Evolutionary conservation across 352 stramenopile species (phyloP).

Genomic region (Lagenidium sp.): DNA sequence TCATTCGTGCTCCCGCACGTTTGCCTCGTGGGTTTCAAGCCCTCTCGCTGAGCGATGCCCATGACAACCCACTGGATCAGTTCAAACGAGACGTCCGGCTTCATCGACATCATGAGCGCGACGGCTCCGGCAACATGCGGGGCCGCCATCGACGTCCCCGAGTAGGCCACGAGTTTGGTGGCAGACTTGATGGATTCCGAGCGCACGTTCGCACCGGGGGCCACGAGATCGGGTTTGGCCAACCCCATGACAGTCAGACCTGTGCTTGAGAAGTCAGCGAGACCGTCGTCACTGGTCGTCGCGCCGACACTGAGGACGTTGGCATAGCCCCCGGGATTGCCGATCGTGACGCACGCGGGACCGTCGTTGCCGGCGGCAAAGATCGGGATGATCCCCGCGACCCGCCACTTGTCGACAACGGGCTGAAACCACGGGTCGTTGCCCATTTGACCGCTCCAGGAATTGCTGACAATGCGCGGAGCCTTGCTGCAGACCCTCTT

Average conservation of each 20-base stretch:
- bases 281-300: not conserved
- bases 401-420: not conserved
- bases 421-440: slow-evolving; percentile 5
- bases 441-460: slow-evolving; percentile 5
- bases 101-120: not conserved
- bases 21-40: not conserved
- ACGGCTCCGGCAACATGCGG: slow-evolving; percentile 13
- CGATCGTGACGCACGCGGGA: slow-evolving; percentile 4
- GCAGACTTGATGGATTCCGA: slow-evolving; percentile 3
- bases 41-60: not conserved
- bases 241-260: not conserved
- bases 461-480: slow-evolving; percentile 17
- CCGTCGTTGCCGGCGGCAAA: slow-evolving; percentile 16
- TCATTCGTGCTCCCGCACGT: not conserved
- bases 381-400: slow-evolving; percentile 17
- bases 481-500: slow-evolving; percentile 17
- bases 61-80: slow-evolving; percentile 3
- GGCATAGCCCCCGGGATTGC: slow-evolving; percentile 7
- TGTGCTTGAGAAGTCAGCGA: not conserved
- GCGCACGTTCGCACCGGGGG: not conserved
- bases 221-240: slow-evolving; percentile 13
- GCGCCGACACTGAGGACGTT: slow-evolving; percentile 18
- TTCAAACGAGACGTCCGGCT: not conserved
- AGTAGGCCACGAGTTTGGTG: slow-evolving; percentile 2
- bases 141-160: slow-evolving; percentile 14